Evolutionary conservation across 75 land plant species (phyloP), one percentile per base, ranked within the genome.

Genomic region (Sequoiadendron giganteum): DNA sequence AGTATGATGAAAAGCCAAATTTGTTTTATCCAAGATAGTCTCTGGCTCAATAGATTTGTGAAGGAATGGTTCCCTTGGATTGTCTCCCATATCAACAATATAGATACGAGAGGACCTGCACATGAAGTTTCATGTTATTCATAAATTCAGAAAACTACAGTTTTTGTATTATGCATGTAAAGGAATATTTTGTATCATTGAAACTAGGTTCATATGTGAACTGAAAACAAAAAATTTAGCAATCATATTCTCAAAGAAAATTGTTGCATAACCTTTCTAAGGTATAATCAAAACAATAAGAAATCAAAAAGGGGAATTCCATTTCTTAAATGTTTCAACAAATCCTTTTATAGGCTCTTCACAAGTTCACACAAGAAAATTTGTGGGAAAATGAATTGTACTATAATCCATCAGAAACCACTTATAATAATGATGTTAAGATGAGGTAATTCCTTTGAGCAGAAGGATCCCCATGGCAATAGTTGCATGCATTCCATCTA

Each of bases 381-480:
- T 18, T 38, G 38, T 3, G 36, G 18, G 3, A 14, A 77, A 16
- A 14, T 15, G 1, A 40, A 40, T 40, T 40, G 19, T 4, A 45
- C 5, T 45, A 45, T 45, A 45, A 5, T 45, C 47, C 47, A 45
- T 36, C 36, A 14, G 15, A 10, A 36, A 19, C 34, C 39, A 86
- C 95, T 89, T 91, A 98, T 98, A 94, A 56, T 56, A 98, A 86
- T 1, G 98, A 95, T 85, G 99, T 98, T 48, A 98, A 88, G 81
- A 96, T 86, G 52, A 98, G 93, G 85, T 89, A 96, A 52, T 97
- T 97, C 47, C 99, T 90, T n/a, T n/a, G n/a, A n/a, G n/a, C n/a
- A n/a, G n/a, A n/a, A n/a, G n/a, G n/a, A n/a, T n/a, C n/a, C n/a
- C n/a, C n/a, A n/a, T n/a, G n/a, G n/a, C n/a, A n/a, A n/a, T n/a